Percentiles rank a stretch among this genome's conserved stretches.
phyloP scores from a whole-genome alignment of 441 rosid genomes.

The Rhodomyrtus psidioides region DNA sequence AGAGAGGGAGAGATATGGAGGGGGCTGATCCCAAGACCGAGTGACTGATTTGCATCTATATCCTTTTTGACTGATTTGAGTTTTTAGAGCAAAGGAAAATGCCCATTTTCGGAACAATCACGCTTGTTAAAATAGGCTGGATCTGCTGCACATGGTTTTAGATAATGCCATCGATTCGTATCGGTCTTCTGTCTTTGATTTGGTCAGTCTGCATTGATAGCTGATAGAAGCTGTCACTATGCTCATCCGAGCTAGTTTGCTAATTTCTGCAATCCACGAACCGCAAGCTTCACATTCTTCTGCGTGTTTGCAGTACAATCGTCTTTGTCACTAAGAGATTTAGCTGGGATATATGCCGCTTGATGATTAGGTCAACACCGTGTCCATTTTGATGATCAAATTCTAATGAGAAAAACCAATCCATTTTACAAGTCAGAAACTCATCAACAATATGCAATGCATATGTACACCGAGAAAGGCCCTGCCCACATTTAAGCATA shows the following conservation, averaged over 20 bases:
- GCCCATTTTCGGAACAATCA: neutral
- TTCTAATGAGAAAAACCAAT: neutral
- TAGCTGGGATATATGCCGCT: neutral
- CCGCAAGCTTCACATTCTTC: neutral
- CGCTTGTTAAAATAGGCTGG: neutral
- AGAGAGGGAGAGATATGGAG: neutral
- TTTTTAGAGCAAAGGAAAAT: neutral
- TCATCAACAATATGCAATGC: neutral
- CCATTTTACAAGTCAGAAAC: neutral
- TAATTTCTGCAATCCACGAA: neutral
- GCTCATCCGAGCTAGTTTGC: neutral
- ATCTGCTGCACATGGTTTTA: neutral
- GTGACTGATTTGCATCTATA: slow-evolving; percentile 11
- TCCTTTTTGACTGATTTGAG: neutral
- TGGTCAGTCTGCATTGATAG: neutral
- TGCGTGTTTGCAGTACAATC: neutral
- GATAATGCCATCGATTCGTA: neutral
- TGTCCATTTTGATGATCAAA: neutral
- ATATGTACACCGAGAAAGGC: neutral
- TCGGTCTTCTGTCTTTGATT: neutral
- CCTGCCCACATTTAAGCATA: neutral
- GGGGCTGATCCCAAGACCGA: neutral
- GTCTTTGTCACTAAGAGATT: neutral
- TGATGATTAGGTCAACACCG: neutral
- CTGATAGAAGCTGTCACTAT: neutral